Base-by-base conservation (phyloP, 163 green algal species). In the Scenedesmus sp. region DNA sequence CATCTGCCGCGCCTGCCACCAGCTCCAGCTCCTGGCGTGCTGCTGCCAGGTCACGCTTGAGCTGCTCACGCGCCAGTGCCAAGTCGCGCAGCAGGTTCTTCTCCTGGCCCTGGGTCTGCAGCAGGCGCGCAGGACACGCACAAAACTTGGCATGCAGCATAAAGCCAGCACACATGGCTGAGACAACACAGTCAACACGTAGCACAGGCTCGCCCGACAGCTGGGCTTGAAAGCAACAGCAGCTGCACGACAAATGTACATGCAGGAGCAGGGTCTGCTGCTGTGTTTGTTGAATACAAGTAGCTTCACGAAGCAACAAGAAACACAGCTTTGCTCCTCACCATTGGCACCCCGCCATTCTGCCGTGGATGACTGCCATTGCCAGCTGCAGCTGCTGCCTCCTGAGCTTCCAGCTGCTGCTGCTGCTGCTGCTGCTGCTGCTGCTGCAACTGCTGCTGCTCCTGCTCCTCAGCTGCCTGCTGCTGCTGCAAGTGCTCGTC, bases 21-120 rank as follows among this genome's bases (percentile, higher is more conserved):
- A 90, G 78, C 43, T 93, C 94, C 49, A 94, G 89, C 83, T 97
- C 94, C 7, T 91, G 72, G 13, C 86, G 87, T 15, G 91, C 93
- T 13, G 92, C 93, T 65, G 93, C 94, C 87, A 95, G 51, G 81
- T 96, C 89, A 2, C 89, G 70, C 44, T 86, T 86, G 10, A 92
- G 83, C 82, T 81, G 44, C 89, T 92, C 89, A 6, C 89, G 68
- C 20, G 68, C 53, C 35, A 92, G n/a, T 9, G 89, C 89, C 20
- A 92, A 83, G n/a, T 92, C 89, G 3, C 53, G 37, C 56, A 92
- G 89, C 70, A 92, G 72, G 44, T 72, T 90, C 44, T 82, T 24
- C 44, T 89, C 61, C 24, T 82, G 84, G 44, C 65, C 65, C 84
- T 82, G 43, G 72, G 33, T 81, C 59, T 72, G 59, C 73, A 46